phyloP scores from a whole-genome alignment of 225 moss, liverwort and hornwort genomes.

The Climacium dendroides region DNA sequence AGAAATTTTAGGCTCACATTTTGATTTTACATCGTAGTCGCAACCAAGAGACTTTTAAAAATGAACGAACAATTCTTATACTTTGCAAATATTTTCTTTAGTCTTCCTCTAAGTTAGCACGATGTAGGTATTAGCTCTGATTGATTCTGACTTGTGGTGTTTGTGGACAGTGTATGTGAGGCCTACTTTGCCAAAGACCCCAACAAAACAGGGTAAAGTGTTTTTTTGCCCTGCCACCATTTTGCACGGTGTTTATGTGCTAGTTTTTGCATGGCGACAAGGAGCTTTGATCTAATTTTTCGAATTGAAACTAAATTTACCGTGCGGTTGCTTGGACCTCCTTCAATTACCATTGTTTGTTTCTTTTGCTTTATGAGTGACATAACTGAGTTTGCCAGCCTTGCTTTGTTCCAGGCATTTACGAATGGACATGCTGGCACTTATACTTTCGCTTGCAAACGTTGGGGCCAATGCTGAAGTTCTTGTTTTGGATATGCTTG shows the following conservation, averaged over 20 bases:
- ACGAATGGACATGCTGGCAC: slow-evolving; percentile 79
- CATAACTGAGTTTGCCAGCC: not conserved
- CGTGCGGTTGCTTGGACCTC: not conserved
- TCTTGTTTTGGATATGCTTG: slow-evolving; percentile 81
- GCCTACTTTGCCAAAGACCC: slow-evolving; percentile 96
- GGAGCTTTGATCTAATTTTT: not conserved
- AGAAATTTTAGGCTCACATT: not conserved
- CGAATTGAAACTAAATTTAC: not conserved
- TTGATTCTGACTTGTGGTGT: not conserved
- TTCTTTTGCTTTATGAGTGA: not conserved
- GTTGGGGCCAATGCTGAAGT: slow-evolving; percentile 84
- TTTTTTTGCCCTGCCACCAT: not conserved
- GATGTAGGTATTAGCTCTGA: not conserved
- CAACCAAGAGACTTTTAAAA: not conserved
- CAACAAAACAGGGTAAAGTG: slow-evolving; percentile 69
- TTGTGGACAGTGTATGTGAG: slow-evolving; percentile 77
- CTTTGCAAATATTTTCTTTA: not conserved
- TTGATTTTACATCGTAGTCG: not conserved
- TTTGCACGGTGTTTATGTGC: not conserved
- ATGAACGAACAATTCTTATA: not conserved
- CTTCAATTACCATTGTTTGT: not conserved
- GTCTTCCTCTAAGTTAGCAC: not conserved
- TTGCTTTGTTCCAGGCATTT: slow-evolving; percentile 42
- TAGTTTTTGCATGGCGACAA: not conserved
- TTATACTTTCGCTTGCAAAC: slow-evolving; percentile 77